A percentile compares a stretch with the other conserved stretches of the same genome.
Evolutionary conservation across 352 stramenopile species (phyloP).

Genomic region (Albugo laibachii): DNA sequence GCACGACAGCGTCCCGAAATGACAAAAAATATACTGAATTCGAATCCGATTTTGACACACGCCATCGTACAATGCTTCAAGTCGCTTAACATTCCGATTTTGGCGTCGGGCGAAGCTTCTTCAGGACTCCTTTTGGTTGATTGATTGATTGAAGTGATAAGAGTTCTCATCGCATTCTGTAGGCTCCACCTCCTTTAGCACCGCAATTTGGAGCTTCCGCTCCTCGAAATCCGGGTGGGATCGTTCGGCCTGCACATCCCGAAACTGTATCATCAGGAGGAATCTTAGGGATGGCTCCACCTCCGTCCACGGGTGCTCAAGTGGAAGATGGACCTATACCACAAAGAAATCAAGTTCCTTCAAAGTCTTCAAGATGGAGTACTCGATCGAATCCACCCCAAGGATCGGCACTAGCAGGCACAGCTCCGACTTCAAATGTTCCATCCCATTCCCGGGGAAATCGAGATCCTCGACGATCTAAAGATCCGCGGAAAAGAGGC

Average conservation of each 20-base stretch:
- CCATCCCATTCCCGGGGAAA: background rate
- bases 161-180: constrained; percentile 1
- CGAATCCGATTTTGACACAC: constrained; percentile 64
- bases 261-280: constrained; percentile 15
- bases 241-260: constrained; percentile 13
- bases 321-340: too few relatives aligned
- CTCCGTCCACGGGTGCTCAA: background rate
- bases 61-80: constrained; percentile 75
- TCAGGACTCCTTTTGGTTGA: constrained; percentile 23
- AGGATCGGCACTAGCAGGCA: constrained; percentile 7
- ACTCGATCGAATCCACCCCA: constrained; percentile 29
- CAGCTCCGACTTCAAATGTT: background rate
- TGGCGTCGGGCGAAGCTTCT: constrained; percentile 25
- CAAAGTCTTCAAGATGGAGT: constrained; percentile 27
- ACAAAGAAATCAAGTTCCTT: too few relatives aligned
- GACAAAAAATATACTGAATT: constrained; percentile 51
- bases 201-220: constrained; percentile 4
- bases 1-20: constrained; percentile 49
- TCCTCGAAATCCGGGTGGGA: constrained; percentile 13
- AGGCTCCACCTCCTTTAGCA: constrained; percentile 4
- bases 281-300: constrained; percentile 23
- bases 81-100: constrained; percentile 64
- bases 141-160: background rate
- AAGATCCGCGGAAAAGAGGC: background rate
- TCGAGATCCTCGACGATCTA: background rate